These are phyloP conservation scores for Salix brachista DNA, from an alignment of 345 rosid species.

Conservation along the genomic window DNA sequence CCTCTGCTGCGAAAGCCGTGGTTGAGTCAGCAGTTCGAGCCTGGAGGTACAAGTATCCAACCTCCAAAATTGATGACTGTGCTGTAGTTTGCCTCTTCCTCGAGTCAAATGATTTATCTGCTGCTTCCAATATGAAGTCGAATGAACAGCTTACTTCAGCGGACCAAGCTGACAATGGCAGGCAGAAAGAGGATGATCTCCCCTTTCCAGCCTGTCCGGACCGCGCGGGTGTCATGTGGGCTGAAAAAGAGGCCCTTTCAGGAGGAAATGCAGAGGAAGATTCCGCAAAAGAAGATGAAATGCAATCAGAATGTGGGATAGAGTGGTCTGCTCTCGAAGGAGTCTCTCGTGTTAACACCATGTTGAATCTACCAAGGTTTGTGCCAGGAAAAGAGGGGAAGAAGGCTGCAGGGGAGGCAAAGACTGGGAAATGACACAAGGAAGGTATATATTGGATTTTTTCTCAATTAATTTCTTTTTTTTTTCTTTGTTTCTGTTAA, in stretches of 20 bases:
- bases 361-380: constrained; percentile 72
- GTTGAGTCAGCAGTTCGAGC: constrained; percentile 84
- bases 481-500: constrained; percentile 14
- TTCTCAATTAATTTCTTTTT: constrained; percentile 3
- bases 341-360: constrained; percentile 85
- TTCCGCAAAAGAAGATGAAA: constrained; percentile 34
- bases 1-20: constrained; percentile 72
- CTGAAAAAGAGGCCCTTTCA: constrained; percentile 32
- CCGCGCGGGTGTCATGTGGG: constrained; percentile 39
- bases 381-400: constrained; percentile 54
- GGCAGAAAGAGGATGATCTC: constrained; percentile 25
- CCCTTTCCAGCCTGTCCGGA: constrained; percentile 26
- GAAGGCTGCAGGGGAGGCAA: constrained; percentile 23
- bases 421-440: constrained; percentile 18
- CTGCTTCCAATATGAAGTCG: constrained; percentile 40
- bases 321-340: constrained; percentile 97
- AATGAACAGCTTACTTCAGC: constrained; percentile 26
- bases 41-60: constrained; percentile 90
- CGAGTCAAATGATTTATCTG: constrained; percentile 38
- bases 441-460: constrained; percentile 10
- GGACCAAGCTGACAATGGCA: constrained; percentile 22
- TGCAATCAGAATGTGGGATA: constrained; percentile 37
- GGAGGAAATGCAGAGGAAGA: constrained; percentile 44
- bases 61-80: constrained; percentile 93
- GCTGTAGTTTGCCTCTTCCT: constrained; percentile 96